phyloP scores from a whole-genome alignment of 2,329 filamentous ascomycete species.

The Claviceps paspali region DNA sequence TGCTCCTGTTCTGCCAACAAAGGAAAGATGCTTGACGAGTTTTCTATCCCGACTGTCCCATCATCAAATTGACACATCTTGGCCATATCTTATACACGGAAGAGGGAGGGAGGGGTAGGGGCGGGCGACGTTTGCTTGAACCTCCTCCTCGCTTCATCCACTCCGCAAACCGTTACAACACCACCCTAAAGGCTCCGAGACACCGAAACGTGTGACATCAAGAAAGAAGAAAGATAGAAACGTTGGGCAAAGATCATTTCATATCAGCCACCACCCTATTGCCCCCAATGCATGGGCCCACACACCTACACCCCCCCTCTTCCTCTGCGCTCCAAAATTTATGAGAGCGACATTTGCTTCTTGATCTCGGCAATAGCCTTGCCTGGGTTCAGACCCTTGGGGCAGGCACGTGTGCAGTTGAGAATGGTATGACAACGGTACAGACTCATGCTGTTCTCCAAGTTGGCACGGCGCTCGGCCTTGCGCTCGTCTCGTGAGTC shows the following conservation, averaged over 20 bases:
- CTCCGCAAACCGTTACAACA: background rate
- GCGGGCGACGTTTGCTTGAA: too few species aligned
- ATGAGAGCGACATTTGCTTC: conserved; percentile 67
- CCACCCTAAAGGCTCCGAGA: background rate
- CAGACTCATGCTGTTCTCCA: conserved; percentile 98
- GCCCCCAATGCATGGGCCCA: background rate
- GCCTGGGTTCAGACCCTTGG: conserved; percentile 94
- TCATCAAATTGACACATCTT: conserved; percentile 7
- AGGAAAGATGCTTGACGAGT: background rate
- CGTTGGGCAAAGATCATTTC: background rate
- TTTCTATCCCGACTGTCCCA: conserved; percentile 4
- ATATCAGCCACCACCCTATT: background rate
- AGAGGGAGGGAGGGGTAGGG: background rate
- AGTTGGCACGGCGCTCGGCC: conserved; percentile 70
- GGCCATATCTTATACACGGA: conserved; percentile 5
- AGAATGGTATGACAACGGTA: conserved; percentile 99
- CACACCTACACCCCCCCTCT: too few species aligned
- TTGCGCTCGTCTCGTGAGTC: conserved; percentile 89
- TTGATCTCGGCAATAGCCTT: conserved; percentile 95
- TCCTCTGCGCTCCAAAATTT: background rate
- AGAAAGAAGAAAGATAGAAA: background rate
- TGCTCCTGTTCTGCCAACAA: background rate
- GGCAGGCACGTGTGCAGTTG: conserved; percentile 95
- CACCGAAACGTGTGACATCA: background rate
- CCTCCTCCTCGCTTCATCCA: conserved; percentile 1